phyloP scores from a whole-genome alignment of 208 protist species.

The Trichomonas tenax region DNA sequence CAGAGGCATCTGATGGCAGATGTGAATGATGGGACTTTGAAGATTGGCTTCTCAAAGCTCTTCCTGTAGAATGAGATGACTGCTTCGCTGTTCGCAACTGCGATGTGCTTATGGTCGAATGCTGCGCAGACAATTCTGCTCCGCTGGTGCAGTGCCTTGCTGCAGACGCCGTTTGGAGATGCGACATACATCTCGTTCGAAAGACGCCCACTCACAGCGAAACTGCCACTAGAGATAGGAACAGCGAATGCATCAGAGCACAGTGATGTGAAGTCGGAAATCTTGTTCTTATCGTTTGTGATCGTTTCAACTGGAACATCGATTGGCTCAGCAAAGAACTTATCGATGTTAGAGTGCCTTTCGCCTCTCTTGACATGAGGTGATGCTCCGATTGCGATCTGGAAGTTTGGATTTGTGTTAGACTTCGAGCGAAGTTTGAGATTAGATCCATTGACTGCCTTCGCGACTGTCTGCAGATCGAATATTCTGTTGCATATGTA shows the following conservation, averaged over 20 bases:
- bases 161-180: not conserved
- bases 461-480: not conserved
- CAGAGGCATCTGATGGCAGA: not conserved
- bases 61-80: not conserved
- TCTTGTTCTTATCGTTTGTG: not conserved
- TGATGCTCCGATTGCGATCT: not conserved
- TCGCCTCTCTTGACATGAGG: not conserved
- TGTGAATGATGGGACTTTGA: not conserved
- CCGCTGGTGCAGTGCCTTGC: not conserved
- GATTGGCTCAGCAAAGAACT: not conserved
- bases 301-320: not conserved
- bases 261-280: not conserved
- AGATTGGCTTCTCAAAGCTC: not conserved
- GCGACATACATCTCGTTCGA: not conserved
- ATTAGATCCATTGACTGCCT: not conserved
- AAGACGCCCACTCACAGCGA: not conserved
- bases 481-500: not conserved
- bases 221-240: not conserved
- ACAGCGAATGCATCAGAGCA: not conserved
- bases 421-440: not conserved
- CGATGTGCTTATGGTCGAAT: not conserved
- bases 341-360: not conserved
- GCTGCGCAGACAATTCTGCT: not conserved
- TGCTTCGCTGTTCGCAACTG: not conserved
- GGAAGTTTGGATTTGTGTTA: not conserved